Base-by-base conservation (phyloP, 2,329 filamentous ascomycete genomes). In the Harringtonia lauricola region DNA sequence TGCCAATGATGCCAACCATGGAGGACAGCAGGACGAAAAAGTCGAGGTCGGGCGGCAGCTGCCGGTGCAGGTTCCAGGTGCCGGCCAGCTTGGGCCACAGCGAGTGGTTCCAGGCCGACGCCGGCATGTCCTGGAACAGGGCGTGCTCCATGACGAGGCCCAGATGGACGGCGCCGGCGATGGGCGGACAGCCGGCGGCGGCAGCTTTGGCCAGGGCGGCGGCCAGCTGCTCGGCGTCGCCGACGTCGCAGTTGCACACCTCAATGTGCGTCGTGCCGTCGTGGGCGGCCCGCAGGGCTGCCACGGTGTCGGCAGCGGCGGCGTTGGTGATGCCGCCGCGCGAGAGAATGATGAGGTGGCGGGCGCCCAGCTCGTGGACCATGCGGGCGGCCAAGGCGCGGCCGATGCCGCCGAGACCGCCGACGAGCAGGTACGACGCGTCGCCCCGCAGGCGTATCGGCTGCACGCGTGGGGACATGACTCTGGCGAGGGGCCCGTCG, bases 21-120 rank as follows among this genome's bases (percentile, higher is more conserved):
- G 58, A 61, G 0, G 59, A 61, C 1, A 60, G 47, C 36, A 62
- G 46, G 3, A 57, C 54, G 50, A 67, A 67, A 49, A 68, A 66
- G 41, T 64, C 60, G 2, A 63, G 47, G 0, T 46, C 22, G 7
- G 22, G 0, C 46, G 42, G 0, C 15, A 52, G 47, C 26, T 55
- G 51, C n/a, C 51, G 34, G 50, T 66, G 61, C 0, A 66, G 54
- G 42, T 65, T 66, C 57, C 55, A 61, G 1, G 63, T 64, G 7
- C 61, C 63, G 10, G 50, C 33, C 2, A 64, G 53, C 51, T 69
- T 70, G 44, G 50, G 50, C 42, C 38, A 36, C 18, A 49, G 29
- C 13, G 51, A 47, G 34, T 43, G 19, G 41, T 49, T 47, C 51
- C 51, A 52, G 9, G 41, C n/a, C 38, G 21, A 41, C 36, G 17